Evolutionary conservation across 805 yeast genomes (phyloP).

Genomic region (Brettanomyces naardenensis): DNA sequence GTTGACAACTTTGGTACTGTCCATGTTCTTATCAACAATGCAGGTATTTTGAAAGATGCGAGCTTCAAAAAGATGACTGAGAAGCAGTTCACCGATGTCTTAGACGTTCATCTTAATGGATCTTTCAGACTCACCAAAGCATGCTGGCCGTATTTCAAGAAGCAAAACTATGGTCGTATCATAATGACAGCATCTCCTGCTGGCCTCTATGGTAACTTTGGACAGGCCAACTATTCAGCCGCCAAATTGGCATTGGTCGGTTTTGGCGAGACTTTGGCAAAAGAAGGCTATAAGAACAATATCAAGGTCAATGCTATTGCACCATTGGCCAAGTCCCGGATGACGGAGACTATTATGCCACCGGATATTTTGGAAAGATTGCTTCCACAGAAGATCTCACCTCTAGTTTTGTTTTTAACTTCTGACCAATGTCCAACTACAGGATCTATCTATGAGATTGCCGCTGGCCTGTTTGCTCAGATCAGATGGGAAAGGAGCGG

Average conservation of each 20-base stretch:
- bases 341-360: slow-evolving; percentile 89
- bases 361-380: slow-evolving; percentile 73
- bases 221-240: slow-evolving; percentile 92
- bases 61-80: slow-evolving; percentile 81
- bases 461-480: slow-evolving; percentile 89
- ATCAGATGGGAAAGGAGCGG: slow-evolving; percentile 92
- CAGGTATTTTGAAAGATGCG: slow-evolving; percentile 88
- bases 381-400: slow-evolving; percentile 86
- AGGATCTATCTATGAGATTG: slow-evolving; percentile 82
- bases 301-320: slow-evolving; percentile 84
- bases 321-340: slow-evolving; percentile 90
- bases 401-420: slow-evolving; percentile 73
- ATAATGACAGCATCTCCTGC: slow-evolving; percentile 96
- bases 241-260: slow-evolving; percentile 90
- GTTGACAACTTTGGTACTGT: slow-evolving; percentile 81
- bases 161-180: slow-evolving; percentile 83
- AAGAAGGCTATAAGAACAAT: slow-evolving; percentile 83
- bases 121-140: slow-evolving; percentile 78
- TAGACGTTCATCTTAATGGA: slow-evolving; percentile 86
- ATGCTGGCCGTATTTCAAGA: slow-evolving; percentile 85
- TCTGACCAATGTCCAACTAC: slow-evolving; percentile 57
- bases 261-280: slow-evolving; percentile 87
- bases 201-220: slow-evolving; percentile 93
- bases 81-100: slow-evolving; percentile 68
- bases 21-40: slow-evolving; percentile 85